Evolutionary conservation across 108 stramenopile genomes (phyloP), one percentile per base, ranked within the genome.

Genomic region (Cylindrotheca closterium): DNA sequence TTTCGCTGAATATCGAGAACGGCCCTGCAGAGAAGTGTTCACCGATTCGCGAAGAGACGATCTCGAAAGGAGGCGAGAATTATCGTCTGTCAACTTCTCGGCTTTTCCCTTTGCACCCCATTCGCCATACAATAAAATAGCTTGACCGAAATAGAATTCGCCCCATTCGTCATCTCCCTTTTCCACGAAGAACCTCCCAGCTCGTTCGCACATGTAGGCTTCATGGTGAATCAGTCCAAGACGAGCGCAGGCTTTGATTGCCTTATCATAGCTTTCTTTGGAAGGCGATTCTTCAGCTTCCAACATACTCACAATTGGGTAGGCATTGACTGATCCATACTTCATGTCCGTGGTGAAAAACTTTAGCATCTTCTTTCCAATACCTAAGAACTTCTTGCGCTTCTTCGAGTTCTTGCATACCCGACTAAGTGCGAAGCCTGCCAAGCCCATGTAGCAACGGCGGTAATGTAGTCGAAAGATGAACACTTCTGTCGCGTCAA

Each of bases 71-170:
- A n/a, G n/a, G n/a, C n/a, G n/a, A n/a, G n/a, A n/a, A n/a, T n/a
- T n/a, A n/a, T n/a, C n/a, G n/a, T n/a, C n/a, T n/a, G n/a, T n/a
- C n/a, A n/a, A n/a, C n/a, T n/a, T n/a, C n/a, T 60, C 7, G 3
- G 62, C 67, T 51, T 79, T 79, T 4, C 59, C 78, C 8, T n/a
- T 19, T 1, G 78, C 78, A 10, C 71, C 71, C 68, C 73, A 79
- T 12, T 78, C 77, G 27, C 18, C 30, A 28, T 72, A 78, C 24
- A 67, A 30, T 21, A 61, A 42, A 32, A 24, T 12, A n/a, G 77
- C 66, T 42, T 54, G 53, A 8, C 26, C 25, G 4, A 78, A 30
- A 33, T 73, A 68, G 22, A 58, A 58, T 3, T 47, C 48, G 24
- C 37, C 57, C 71, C 53, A 67, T 34, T 47, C 66, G 1, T 55